Percentiles rank a stretch among this genome's conserved stretches.
Evolutionary conservation across 306 rosid genomes (phyloP).

Genomic region (Cyamopsis tetragonoloba): DNA sequence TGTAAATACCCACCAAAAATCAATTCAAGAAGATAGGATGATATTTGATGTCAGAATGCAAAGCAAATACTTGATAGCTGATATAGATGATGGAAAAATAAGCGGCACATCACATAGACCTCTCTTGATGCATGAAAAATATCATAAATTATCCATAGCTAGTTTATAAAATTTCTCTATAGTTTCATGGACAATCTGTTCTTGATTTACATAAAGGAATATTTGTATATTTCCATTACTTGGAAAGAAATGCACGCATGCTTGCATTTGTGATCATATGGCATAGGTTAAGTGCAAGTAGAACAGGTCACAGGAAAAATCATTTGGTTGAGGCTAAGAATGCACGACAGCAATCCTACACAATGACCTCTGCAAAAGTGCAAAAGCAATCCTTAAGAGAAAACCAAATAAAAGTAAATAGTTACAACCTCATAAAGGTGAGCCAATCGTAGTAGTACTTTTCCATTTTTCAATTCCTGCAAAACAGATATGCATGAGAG

Average conservation of each 20-base stretch:
- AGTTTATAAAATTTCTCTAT: background rate
- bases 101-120: background rate
- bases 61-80: background rate
- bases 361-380: background rate
- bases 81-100: background rate
- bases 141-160: background rate
- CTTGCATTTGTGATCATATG: background rate
- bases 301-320: background rate
- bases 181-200: background rate
- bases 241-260: slow-evolving; percentile 13
- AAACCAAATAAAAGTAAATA: slow-evolving; percentile 19
- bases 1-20: slow-evolving; percentile 30
- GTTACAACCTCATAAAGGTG: slow-evolving; percentile 73
- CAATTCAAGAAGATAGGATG: slow-evolving; percentile 8
- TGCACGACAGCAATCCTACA: background rate
- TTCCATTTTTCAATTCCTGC: slow-evolving; percentile 77
- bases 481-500: slow-evolving; percentile 14
- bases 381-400: slow-evolving; percentile 16
- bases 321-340: background rate
- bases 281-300: slow-evolving; percentile 10
- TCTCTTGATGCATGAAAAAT: slow-evolving; percentile 8
- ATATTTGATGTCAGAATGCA: background rate
- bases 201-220: background rate
- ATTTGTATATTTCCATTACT: background rate
- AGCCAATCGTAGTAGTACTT: slow-evolving; percentile 74